Conservation (phyloP, 495 filamentous ascomycete species). For the Chaetomium tenue region DNA sequence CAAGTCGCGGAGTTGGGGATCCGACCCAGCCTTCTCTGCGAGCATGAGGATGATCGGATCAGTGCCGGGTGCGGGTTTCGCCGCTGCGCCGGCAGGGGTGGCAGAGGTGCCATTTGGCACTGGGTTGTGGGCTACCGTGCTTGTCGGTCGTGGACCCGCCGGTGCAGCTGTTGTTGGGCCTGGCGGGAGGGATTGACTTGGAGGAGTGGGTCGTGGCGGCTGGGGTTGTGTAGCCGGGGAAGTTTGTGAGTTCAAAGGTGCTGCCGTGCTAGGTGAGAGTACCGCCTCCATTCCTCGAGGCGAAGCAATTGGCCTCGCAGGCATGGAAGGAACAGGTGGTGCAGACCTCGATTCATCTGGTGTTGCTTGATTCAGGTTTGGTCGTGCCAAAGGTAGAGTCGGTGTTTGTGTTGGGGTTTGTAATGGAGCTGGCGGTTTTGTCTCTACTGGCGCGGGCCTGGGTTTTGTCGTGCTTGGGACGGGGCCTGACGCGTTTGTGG, state of each 20-base stretch:
- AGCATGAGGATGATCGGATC: constrained; percentile 96
- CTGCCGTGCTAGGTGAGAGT: constrained; percentile 24
- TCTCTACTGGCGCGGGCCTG: constrained; percentile 21
- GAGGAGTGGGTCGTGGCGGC: constrained; percentile 14
- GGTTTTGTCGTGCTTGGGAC: constrained; percentile 8
- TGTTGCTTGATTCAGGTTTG: constrained; percentile 25
- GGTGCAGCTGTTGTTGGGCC: not conserved
- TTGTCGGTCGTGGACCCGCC: constrained; percentile 21
- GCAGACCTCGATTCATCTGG: constrained; percentile 34
- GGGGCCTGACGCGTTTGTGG: constrained; percentile 17
- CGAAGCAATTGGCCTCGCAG: constrained; percentile 28
- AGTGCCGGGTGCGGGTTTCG: constrained; percentile 48
- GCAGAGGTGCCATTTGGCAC: constrained; percentile 31
- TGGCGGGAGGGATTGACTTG: constrained; percentile 4
- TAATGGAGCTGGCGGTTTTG: constrained; percentile 18
- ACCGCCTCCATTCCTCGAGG: constrained; percentile 37
- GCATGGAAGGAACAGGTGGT: constrained; percentile 36
- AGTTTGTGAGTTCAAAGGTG: constrained; percentile 16
- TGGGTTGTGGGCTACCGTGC: constrained; percentile 10
- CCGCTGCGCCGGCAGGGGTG: constrained; percentile 33
- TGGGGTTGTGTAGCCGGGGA: constrained; percentile 6
- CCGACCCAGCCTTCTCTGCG: constrained; percentile 79
- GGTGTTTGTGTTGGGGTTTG: constrained; percentile 24
- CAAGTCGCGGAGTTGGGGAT: constrained; percentile 85
- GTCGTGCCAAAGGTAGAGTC: constrained; percentile 10